Conservation (phyloP, 2,329 filamentous ascomycete genomes). For the Beauveria rudraprayagi region DNA sequence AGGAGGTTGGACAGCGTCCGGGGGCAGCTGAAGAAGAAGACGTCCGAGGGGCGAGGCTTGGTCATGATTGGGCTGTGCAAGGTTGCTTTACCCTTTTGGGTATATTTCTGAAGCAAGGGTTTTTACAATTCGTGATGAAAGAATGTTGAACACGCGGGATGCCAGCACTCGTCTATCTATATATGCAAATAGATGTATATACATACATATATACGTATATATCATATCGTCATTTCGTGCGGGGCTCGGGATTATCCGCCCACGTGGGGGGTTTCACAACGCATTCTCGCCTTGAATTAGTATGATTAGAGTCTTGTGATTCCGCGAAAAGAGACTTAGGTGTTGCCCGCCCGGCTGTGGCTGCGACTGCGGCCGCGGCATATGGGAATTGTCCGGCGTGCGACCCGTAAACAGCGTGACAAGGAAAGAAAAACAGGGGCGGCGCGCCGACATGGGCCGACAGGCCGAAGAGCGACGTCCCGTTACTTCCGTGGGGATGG, state of each 20-base stretch:
- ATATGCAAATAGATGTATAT: too few species aligned
- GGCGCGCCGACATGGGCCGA: background rate
- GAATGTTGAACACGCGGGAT: background rate
- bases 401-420: background rate
- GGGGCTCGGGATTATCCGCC: background rate
- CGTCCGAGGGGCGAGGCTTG: slow-evolving; percentile 2
- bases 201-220: background rate
- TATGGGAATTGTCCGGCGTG: background rate
- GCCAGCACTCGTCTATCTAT: too few species aligned
- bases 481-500: background rate
- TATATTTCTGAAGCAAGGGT: too few species aligned
- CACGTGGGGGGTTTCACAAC: background rate
- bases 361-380: background rate
- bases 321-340: background rate
- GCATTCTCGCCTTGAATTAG: background rate
- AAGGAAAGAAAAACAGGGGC: background rate
- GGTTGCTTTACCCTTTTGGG: background rate
- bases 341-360: background rate
- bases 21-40: slow-evolving; percentile 10
- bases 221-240: background rate
- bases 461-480: slow-evolving; percentile 4
- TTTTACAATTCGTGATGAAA: too few species aligned
- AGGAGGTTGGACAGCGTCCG: slow-evolving; percentile 11
- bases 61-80: background rate
- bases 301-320: background rate